Conservation (phyloP, 495 filamentous ascomycete genomes). For the Alectoria sarmentosa region DNA sequence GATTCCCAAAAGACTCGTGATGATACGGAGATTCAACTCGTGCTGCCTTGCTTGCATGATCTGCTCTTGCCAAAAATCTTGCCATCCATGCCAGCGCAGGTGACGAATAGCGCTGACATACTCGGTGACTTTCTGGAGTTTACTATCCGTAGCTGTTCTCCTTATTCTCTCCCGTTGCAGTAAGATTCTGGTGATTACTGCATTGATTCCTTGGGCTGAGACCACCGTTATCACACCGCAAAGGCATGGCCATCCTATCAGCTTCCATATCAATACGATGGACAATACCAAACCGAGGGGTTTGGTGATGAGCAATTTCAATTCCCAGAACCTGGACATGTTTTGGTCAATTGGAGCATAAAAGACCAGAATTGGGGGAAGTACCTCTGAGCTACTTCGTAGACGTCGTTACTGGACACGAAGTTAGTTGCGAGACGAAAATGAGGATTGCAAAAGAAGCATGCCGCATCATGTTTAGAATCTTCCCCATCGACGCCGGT, state of each 20-base stretch:
- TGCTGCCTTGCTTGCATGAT: conserved; percentile 63
- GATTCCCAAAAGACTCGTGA: conserved; percentile 53
- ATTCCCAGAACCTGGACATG: conserved; percentile 62
- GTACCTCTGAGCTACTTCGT: conserved; percentile 65
- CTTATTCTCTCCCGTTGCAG: conserved; percentile 57
- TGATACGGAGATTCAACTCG: conserved; percentile 60
- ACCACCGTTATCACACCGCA: conserved; percentile 60
- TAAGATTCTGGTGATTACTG: conserved; percentile 50
- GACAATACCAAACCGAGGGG: conserved; percentile 65
- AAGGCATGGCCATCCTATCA: conserved; percentile 75
- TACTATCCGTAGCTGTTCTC: conserved; percentile 58
- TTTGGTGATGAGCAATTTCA: conserved; percentile 56
- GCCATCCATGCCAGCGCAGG: conserved; percentile 83
- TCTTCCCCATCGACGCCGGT: conserved; percentile 73
- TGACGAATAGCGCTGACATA: conserved; percentile 81
- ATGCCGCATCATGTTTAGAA: conserved; percentile 67
- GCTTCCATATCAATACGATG: conserved; percentile 58
- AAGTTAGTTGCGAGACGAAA: conserved; percentile 11
- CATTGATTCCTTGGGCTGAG: conserved; percentile 57
- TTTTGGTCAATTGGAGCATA: not conserved
- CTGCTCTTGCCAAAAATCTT: conserved; percentile 64
- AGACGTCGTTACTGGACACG: conserved; percentile 55
- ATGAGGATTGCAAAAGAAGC: not conserved
- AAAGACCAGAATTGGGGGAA: conserved; percentile 10
- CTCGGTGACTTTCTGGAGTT: conserved; percentile 68